These are phyloP conservation scores for Cladorrhinum sp. DNA, from an alignment of 2,329 filamentous ascomycete genomes.

Conservation along the genomic window DNA sequence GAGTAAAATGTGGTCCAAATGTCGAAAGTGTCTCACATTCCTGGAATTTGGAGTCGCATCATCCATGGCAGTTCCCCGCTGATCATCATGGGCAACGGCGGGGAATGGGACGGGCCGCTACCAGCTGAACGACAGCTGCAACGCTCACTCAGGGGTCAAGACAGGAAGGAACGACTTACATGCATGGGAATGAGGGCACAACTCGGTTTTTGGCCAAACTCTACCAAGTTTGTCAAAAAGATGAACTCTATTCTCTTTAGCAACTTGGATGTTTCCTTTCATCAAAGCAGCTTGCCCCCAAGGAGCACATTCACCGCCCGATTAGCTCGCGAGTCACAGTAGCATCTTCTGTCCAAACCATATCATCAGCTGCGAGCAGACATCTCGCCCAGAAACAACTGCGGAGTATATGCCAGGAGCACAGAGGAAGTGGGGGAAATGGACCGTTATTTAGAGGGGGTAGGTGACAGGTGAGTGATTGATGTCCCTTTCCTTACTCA, in stretches of 20 bases:
- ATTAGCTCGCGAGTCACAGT: background rate
- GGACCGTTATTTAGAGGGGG: background rate
- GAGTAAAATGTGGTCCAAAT: background rate
- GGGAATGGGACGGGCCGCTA: background rate
- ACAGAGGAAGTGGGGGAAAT: background rate
- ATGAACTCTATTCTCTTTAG: background rate
- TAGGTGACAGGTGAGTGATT: background rate
- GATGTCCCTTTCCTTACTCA: background rate
- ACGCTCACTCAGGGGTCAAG: slow-evolving; percentile 1
- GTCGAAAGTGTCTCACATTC: slow-evolving; percentile 2
- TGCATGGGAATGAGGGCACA: background rate
- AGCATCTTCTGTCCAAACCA: background rate
- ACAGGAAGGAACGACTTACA: slow-evolving; percentile 15
- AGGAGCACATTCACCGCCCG: background rate
- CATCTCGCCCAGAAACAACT: background rate
- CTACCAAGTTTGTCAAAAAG: background rate
- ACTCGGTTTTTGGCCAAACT: background rate
- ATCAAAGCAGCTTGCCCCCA: background rate
- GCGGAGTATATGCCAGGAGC: background rate
- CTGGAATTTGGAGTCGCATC: background rate
- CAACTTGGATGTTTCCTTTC: background rate
- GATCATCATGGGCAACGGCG: background rate
- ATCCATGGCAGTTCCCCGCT: slow-evolving; percentile 11
- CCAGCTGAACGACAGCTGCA: slow-evolving; percentile 9
- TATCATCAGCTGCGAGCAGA: background rate